Conservation (phyloP, 2,329 filamentous ascomycete genomes). For the Elsinoe ampelina region DNA sequence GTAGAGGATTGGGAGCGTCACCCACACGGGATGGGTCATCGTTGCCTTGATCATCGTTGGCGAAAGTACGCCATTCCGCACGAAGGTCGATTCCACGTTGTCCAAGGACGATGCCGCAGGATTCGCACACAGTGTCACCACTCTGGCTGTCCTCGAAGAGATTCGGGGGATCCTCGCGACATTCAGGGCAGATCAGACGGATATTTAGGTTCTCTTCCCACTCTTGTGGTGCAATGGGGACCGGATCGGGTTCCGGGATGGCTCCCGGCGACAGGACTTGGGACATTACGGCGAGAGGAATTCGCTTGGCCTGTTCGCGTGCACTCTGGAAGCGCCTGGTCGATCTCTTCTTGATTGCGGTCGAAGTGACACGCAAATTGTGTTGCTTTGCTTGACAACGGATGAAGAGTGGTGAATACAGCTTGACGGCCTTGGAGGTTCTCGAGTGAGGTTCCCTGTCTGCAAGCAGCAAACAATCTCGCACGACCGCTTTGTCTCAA, state of each 20-base stretch:
- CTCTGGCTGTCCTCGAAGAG: slow-evolving; percentile 86
- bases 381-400: slow-evolving; percentile 41
- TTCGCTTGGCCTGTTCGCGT: slow-evolving; percentile 19
- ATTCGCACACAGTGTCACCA: slow-evolving; percentile 85
- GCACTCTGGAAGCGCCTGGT: slow-evolving; percentile 28
- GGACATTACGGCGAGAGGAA: slow-evolving; percentile 25
- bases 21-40: slow-evolving; percentile 98
- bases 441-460: not conserved
- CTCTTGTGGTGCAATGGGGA: slow-evolving; percentile 32
- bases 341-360: slow-evolving; percentile 36
- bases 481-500: not conserved
- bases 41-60: slow-evolving; percentile 92
- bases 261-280: slow-evolving; percentile 37
- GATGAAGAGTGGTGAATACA: slow-evolving; percentile 64
- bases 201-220: slow-evolving; percentile 83
- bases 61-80: slow-evolving; percentile 97
- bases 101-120: slow-evolving; percentile 82
- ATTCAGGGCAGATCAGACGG: slow-evolving; percentile 79
- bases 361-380: slow-evolving; percentile 36
- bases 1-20: slow-evolving; percentile 79
- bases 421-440: slow-evolving; percentile 41
- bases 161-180: slow-evolving; percentile 83
- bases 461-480: not conserved
- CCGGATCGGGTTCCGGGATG: slow-evolving; percentile 31
- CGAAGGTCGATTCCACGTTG: slow-evolving; percentile 90